A percentile compares a stretch with the other conserved stretches of the same genome.
phyloP scores from a whole-genome alignment of 345 rosid species.

The Kandelia obovata region DNA sequence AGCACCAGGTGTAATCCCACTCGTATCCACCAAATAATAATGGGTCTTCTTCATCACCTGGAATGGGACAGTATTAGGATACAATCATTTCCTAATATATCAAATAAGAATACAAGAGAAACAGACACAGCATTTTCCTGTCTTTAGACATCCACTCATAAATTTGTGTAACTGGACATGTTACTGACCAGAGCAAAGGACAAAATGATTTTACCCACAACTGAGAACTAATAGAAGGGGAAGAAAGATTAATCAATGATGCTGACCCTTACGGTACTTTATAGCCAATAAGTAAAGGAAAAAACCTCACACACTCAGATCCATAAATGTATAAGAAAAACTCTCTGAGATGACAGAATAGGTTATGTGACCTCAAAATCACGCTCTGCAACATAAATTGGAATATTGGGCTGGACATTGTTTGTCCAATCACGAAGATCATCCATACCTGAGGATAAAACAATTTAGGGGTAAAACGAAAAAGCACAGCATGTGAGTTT shows the following conservation, averaged over 20 bases:
- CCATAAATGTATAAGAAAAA: background rate
- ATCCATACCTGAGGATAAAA: slow-evolving; percentile 61
- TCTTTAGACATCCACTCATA: background rate
- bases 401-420: slow-evolving; percentile 74
- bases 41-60: slow-evolving; percentile 99
- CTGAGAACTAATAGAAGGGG: background rate
- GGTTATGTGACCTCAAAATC: slow-evolving; percentile 63
- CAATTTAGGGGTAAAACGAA: slow-evolving; percentile 3
- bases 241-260: background rate
- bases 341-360: background rate
- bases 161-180: background rate
- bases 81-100: no score
- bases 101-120: no score
- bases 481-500: slow-evolving; percentile 3
- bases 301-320: background rate
- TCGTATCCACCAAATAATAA: slow-evolving; percentile 85
- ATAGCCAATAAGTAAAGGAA: no score
- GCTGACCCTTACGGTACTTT: no score
- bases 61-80: background rate
- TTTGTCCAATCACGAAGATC: slow-evolving; percentile 99
- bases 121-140: no score
- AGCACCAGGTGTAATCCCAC: slow-evolving; percentile 73
- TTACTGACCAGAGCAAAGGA: background rate
- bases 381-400: slow-evolving; percentile 72
- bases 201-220: slow-evolving; percentile 8